Conservation (phyloP, 177 flowering plant species). For the Vitis hybrid region DNA sequence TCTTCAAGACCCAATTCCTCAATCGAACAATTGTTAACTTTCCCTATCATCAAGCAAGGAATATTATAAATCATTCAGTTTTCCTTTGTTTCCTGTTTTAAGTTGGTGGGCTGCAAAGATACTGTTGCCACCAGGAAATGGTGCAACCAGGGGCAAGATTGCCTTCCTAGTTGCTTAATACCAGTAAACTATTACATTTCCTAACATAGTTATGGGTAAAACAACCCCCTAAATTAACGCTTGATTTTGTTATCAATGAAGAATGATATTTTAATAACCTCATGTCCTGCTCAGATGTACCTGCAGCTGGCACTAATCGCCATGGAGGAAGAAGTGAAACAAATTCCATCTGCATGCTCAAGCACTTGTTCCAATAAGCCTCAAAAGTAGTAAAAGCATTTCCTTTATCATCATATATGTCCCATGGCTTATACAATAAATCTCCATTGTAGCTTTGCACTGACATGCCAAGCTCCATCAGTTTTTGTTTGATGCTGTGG, state of each 20-base stretch:
- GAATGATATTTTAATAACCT: neutral
- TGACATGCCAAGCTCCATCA: slow-evolving; percentile 63
- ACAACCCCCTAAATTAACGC: neutral
- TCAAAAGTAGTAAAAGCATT: slow-evolving; percentile 76
- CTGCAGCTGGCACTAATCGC: slow-evolving; percentile 56
- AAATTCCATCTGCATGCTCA: slow-evolving; percentile 54
- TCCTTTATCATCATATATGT: slow-evolving; percentile 70
- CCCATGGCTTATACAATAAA: slow-evolving; percentile 89
- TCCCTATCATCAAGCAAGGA: slow-evolving; percentile 39
- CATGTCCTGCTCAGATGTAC: slow-evolving; percentile 27
- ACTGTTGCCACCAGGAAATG: neutral
- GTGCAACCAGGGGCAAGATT: neutral
- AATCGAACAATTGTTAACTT: slow-evolving; percentile 44
- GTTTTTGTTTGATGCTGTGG: slow-evolving; percentile 70
- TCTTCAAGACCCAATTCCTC: slow-evolving; percentile 86
- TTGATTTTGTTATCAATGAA: neutral
- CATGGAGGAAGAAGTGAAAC: slow-evolving; percentile 65
- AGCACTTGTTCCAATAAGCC: slow-evolving; percentile 79
- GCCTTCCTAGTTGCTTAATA: neutral
- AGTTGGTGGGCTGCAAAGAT: neutral
- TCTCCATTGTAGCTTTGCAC: slow-evolving; percentile 86
- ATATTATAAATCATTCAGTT: neutral
- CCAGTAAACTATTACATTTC: no score
- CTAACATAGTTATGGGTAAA: no score
- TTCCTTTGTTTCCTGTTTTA: neutral